Percentiles rank a stretch among this genome's conserved stretches.
Conservation (phyloP, 805 yeast genomes). For the Cyberlindnera meyerae region DNA sequence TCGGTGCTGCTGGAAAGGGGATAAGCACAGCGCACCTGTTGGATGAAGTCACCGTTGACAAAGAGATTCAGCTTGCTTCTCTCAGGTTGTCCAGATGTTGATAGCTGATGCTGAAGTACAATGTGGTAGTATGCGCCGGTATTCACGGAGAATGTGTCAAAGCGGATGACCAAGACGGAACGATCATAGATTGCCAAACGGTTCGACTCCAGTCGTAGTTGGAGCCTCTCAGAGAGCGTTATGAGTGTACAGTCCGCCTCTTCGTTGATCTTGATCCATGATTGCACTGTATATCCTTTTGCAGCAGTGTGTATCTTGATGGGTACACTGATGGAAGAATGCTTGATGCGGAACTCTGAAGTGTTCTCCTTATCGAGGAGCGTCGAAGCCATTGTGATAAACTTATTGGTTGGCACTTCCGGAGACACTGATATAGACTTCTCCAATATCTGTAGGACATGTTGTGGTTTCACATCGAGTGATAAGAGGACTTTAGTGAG, state of each 20-base stretch:
- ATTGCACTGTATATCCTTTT: conserved; percentile 23
- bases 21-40: conserved; percentile 18
- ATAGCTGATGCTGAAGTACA: conserved; percentile 16
- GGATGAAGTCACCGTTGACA: conserved; percentile 18
- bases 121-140: conserved; percentile 17
- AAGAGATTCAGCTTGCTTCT: conserved; percentile 17
- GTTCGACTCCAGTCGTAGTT: conserved; percentile 30
- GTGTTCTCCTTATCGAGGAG: conserved; percentile 13
- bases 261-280: conserved; percentile 28
- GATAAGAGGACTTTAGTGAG: too few species aligned
- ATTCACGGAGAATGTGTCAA: conserved; percentile 18
- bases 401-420: neutral
- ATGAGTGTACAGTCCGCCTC: conserved; percentile 26
- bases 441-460: conserved; percentile 7
- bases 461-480: conserved; percentile 9
- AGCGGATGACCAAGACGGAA: conserved; percentile 5
- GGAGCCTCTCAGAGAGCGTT: conserved; percentile 17
- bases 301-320: neutral
- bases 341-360: conserved; percentile 27
- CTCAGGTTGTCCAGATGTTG: conserved; percentile 8
- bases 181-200: conserved; percentile 26
- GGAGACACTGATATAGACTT: neutral
- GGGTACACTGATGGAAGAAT: conserved; percentile 22
- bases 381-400: conserved; percentile 5
- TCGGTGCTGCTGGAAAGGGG: conserved; percentile 13